Conservation (phyloP, 108 stramenopile species). For the Aureococcus anophagefferens region DNA sequence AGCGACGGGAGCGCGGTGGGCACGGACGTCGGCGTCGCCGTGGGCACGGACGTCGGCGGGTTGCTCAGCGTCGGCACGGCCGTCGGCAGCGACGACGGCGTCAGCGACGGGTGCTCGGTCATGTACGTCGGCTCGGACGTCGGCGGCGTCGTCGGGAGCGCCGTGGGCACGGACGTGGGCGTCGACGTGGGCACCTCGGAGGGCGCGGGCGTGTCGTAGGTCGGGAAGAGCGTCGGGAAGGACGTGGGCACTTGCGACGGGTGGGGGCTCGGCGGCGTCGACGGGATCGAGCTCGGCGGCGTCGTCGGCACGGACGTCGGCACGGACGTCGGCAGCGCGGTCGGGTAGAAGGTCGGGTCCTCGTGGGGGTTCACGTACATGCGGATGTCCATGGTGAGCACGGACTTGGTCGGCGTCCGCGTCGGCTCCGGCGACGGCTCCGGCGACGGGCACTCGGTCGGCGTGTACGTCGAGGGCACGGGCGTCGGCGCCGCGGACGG, state of each 20-base stretch:
- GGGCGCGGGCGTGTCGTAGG: neutral
- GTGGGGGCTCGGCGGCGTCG: neutral
- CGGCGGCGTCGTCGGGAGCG: neutral
- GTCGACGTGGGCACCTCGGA: neutral
- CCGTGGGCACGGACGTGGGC: neutral
- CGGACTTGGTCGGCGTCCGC: no score
- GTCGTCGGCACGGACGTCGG: neutral
- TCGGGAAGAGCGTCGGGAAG: neutral
- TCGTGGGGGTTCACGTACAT: no score
- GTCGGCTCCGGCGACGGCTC: no score
- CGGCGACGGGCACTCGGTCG: no score
- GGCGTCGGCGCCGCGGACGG: no score
- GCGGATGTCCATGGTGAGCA: no score
- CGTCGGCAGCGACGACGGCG: neutral
- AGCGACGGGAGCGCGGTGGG: neutral
- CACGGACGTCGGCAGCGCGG: neutral
- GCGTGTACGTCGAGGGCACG: no score
- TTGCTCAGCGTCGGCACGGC: neutral
- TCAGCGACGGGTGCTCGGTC: no score
- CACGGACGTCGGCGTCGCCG: neutral
- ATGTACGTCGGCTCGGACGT: neutral
- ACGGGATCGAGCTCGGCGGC: neutral
- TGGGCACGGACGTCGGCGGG: neutral
- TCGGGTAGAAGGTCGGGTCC: neutral
- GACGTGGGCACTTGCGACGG: neutral